phyloP scores from a whole-genome alignment of 2,329 filamentous ascomycete genomes.

The Diaporthe sp. region DNA sequence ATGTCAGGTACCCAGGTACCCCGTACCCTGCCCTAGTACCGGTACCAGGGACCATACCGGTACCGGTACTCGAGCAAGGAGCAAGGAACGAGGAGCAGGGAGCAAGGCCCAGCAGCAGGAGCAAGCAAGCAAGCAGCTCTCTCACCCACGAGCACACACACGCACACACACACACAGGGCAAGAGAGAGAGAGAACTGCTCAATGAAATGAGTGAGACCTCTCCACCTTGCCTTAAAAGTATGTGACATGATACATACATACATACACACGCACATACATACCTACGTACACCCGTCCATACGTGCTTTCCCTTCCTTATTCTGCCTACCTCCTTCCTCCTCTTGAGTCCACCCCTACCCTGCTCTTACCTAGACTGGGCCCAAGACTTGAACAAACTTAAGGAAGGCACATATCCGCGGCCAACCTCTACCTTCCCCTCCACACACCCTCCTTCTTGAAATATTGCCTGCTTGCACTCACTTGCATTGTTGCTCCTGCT shows the following conservation, averaged over 20 bases:
- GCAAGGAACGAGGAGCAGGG: constrained; percentile 10
- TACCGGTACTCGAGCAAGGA: background rate
- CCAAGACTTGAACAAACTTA: constrained; percentile 18
- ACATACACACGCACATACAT: background rate
- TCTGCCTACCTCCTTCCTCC: background rate
- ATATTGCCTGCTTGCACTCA: constrained; percentile 9
- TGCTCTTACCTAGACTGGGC: background rate
- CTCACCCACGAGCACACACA: background rate
- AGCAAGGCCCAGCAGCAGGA: background rate
- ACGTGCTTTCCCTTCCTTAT: background rate
- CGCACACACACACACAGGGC: background rate
- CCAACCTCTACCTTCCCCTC: background rate
- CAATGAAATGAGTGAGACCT: constrained; percentile 14
- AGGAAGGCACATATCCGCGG: constrained; percentile 12
- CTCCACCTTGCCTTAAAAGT: background rate
- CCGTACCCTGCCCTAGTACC: background rate
- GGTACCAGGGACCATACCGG: background rate
- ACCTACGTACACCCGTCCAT: background rate
- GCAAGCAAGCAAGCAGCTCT: background rate
- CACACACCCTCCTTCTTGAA: constrained; percentile 11
- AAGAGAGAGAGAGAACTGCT: background rate
- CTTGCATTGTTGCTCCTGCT: background rate
- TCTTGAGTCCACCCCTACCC: background rate
- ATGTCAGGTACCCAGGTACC: background rate
- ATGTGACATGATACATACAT: constrained; percentile 2